Percentiles rank a stretch among this genome's conserved stretches.
phyloP scores from a whole-genome alignment of 1,284 basidiomycete species.

The Pascua sp. region DNA sequence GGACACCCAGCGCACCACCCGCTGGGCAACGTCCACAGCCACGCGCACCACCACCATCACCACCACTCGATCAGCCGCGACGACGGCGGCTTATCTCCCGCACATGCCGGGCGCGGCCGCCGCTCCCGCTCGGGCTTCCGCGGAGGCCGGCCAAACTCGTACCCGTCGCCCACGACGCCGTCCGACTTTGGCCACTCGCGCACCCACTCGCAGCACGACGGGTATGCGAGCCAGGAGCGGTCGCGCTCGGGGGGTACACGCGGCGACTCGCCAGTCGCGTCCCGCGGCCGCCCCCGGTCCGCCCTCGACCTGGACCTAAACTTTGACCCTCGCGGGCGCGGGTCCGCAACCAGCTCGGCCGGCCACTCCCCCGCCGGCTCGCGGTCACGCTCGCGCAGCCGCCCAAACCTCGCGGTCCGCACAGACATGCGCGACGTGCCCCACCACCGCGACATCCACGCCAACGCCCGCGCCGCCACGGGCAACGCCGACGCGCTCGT shows the following conservation, averaged over 20 bases:
- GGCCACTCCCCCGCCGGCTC: background rate
- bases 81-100: too few relatives aligned
- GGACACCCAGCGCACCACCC: background rate
- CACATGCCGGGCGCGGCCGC: too few relatives aligned
- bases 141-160: background rate
- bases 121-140: too few relatives aligned
- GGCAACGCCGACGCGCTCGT: conserved; percentile 1
- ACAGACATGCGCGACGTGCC: background rate
- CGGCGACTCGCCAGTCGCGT: background rate
- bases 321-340: background rate
- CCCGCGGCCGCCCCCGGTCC: background rate
- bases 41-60: too few relatives aligned
- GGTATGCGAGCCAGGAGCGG: background rate
- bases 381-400: conserved; percentile 4
- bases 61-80: too few relatives aligned
- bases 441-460: background rate
- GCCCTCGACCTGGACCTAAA: background rate
- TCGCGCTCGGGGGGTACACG: background rate
- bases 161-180: background rate
- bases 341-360: background rate
- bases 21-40: too few relatives aligned
- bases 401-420: background rate
- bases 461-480: background rate
- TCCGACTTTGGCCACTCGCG: background rate
- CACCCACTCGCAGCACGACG: background rate